Base-by-base conservation (phyloP, 163 green algal genomes). In the Chlamydomonas reinhardtii region DNA sequence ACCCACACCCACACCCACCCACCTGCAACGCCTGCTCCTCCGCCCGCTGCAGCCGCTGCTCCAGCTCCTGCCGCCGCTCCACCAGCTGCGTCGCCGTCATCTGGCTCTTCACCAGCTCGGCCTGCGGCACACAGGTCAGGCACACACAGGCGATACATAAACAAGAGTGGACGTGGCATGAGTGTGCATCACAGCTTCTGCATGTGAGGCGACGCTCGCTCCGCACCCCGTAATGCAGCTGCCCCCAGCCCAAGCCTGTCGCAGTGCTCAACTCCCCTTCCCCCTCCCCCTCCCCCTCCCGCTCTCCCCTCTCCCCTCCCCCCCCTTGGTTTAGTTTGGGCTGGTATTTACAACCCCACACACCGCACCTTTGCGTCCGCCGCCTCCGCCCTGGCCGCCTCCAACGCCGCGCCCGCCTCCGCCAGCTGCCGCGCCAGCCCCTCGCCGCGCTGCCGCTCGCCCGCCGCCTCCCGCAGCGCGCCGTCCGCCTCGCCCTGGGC, bases 11-110 rank as follows among this genome's bases (percentile, higher is more conserved):
- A 22, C 37, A 8, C 70, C 1, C 35, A 11, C 66, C 8, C 70
- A 79, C 82, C 82, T 87, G 82, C 31, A 74, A n/a, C n/a, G n/a
- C 52, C 20, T 14, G 48, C 61, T 87, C 72, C 82, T 87, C 72
- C 82, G 72, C 72, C 39, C 68, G 61, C 62, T 59, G 68, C 19
- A 87, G 19, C 62, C 82, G 72, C 61, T 68, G 48, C 82, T 87
- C 82, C 82, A 87, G 71, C n/a, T 87, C 82, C 3, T 22, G 20
- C 11, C 82, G 37, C 39, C 29, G 27, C 72, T 87, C 82, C 9
- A 43, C 54, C 32, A 82, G 61, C 82, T 87, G 82, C 72, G 75
- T 39, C 20, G 34, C n/a, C 20, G 64, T 16, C 82, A 87, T 70
- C 72, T 87, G 82, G 12, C 14, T 34, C 22, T 61, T 61, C 11